These are phyloP conservation scores for Dactylellina leptospora DNA, from an alignment of 2,329 filamentous ascomycete genomes.

Conservation along the genomic window DNA sequence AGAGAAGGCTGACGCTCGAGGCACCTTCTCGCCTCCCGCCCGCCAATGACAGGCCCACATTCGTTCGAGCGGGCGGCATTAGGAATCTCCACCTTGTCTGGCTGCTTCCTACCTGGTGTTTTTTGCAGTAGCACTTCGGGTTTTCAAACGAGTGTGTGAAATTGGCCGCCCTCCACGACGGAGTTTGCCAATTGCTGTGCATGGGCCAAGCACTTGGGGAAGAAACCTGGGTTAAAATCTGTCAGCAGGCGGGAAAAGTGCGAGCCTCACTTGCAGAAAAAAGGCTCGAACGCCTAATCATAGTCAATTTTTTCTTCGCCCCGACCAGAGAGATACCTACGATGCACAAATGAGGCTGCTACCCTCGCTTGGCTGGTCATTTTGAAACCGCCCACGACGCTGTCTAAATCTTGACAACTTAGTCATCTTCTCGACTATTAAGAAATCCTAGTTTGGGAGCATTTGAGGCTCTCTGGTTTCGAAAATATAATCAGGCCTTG, in stretches of 20 bases:
- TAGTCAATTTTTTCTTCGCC: constrained; percentile 3
- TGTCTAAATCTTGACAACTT: constrained; percentile 12
- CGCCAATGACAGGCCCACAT: constrained; percentile 47
- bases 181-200: constrained; percentile 41
- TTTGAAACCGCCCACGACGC: constrained; percentile 34
- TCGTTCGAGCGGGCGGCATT: constrained; percentile 20
- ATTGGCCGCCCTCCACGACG: constrained; percentile 25
- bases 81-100: constrained; percentile 1
- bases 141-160: constrained; percentile 48
- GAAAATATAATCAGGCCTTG: constrained; percentile 51
- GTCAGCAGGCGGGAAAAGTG: constrained; percentile 29
- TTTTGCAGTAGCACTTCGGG: constrained; percentile 46
- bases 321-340: constrained; percentile 19
- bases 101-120: background rate
- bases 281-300: constrained; percentile 49
- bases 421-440: constrained; percentile 30
- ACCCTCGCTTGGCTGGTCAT: constrained; percentile 32
- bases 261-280: constrained; percentile 52
- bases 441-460: constrained; percentile 27
- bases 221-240: constrained; percentile 40
- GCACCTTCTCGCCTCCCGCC: constrained; percentile 37
- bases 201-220: constrained; percentile 39
- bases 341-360: constrained; percentile 53
- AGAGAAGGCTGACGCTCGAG: constrained; percentile 51
- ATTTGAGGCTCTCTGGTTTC: constrained; percentile 4